These are phyloP conservation scores for Hemerocallis citrina DNA, from an alignment of 106 monocot species.

Conservation along the genomic window DNA sequence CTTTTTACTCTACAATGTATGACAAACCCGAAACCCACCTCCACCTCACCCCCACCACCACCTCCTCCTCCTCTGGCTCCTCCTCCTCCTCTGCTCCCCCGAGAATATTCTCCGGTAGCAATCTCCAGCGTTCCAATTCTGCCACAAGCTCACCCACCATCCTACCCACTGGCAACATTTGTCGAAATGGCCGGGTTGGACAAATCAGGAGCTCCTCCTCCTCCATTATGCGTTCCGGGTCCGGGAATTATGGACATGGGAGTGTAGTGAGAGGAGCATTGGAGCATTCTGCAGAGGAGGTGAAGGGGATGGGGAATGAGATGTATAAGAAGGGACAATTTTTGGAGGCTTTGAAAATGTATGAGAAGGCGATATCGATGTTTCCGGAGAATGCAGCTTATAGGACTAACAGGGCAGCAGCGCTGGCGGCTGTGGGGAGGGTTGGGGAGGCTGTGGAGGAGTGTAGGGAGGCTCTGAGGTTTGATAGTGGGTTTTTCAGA, in stretches of 20 bases:
- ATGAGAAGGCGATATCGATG: slow-evolving; percentile 47
- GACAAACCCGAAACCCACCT: too few relatives aligned
- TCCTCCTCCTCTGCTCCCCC: slow-evolving; percentile 4
- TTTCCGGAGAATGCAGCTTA: slow-evolving; percentile 56
- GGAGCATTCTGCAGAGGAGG: slow-evolving; percentile 28
- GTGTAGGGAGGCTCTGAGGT: slow-evolving; percentile 46
- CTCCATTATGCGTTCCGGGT: slow-evolving; percentile 62
- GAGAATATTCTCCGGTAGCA: slow-evolving; percentile 49
- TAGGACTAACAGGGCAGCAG: slow-evolving; percentile 59
- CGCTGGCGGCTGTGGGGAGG: slow-evolving; percentile 53
- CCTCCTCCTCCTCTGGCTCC: slow-evolving; percentile 11
- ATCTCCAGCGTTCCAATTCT: slow-evolving; percentile 36
- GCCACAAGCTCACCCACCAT: slow-evolving; percentile 49
- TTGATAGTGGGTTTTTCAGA: slow-evolving; percentile 34
- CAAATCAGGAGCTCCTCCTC: slow-evolving; percentile 18
- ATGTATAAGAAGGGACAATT: slow-evolving; percentile 54
- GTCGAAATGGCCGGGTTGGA: slow-evolving; percentile 62
- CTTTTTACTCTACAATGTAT: too few relatives aligned
- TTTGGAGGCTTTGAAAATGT: slow-evolving; percentile 48
- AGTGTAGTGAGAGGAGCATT: slow-evolving; percentile 55
- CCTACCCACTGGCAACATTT: slow-evolving; percentile 75
- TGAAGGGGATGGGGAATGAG: slow-evolving; percentile 64
- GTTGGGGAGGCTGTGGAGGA: slow-evolving; percentile 54
- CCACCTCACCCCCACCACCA: too few relatives aligned
- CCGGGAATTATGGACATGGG: slow-evolving; percentile 74